A percentile compares a stretch with the other conserved stretches of the same genome.
Conservation (phyloP, 345 rosid genomes). For the Arabidopsis arenosa region DNA sequence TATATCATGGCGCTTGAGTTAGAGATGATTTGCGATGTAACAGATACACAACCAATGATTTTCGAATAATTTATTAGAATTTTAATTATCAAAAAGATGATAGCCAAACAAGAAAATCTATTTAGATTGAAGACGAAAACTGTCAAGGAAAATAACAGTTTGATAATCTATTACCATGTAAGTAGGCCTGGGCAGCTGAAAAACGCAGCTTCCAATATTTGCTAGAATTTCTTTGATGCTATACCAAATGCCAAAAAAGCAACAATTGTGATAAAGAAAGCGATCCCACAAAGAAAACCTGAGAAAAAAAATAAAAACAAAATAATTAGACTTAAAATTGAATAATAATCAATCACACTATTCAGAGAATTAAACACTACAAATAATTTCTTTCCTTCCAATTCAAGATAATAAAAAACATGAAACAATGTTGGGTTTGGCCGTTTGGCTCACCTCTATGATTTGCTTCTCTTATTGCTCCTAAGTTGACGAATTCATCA, state of each 20-base stretch:
- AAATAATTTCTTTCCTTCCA: background rate
- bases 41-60: too few relatives aligned
- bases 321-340: background rate
- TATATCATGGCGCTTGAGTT: too few relatives aligned
- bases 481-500: conserved; percentile 55
- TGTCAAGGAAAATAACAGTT: too few relatives aligned
- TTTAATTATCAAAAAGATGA: too few relatives aligned
- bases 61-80: too few relatives aligned
- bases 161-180: too few relatives aligned
- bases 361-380: background rate
- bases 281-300: background rate
- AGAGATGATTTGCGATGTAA: too few relatives aligned
- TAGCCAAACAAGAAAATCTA: too few relatives aligned
- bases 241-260: background rate
- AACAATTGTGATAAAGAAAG: background rate
- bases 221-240: conserved; percentile 31
- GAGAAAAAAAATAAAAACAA: background rate
- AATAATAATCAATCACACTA: background rate
- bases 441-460: conserved; percentile 42
- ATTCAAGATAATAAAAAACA: background rate
- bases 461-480: conserved; percentile 47
- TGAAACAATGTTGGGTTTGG: conserved; percentile 31
- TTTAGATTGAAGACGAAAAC: too few relatives aligned
- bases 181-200: background rate
- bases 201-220: conserved; percentile 33